A percentile compares a stretch with the other conserved stretches of the same genome.
These are phyloP conservation scores for Wallemia mellicola DNA, from an alignment of 1,284 basidiomycete genomes.

Conservation along the genomic window DNA sequence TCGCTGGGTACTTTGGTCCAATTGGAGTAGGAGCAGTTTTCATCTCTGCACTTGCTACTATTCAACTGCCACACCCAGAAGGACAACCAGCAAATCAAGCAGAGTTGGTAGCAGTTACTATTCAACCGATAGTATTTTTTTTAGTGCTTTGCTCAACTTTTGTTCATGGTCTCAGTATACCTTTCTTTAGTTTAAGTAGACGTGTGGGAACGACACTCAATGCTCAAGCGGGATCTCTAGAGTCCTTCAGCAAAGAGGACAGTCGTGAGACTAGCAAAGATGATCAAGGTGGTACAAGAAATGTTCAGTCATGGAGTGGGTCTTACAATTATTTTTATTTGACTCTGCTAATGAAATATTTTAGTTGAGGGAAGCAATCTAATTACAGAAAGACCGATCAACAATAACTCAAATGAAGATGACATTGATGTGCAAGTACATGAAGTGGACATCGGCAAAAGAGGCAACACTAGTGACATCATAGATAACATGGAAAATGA, in stretches of 20 bases:
- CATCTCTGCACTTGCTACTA: slow-evolving; percentile 55
- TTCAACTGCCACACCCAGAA: slow-evolving; percentile 29
- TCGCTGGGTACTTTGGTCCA: slow-evolving; percentile 57
- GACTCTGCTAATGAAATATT: not conserved
- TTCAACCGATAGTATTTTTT: slow-evolving; percentile 70
- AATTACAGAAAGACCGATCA: not conserved
- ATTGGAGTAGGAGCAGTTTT: slow-evolving; percentile 34
- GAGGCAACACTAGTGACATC: not conserved
- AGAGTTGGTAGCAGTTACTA: slow-evolving; percentile 34
- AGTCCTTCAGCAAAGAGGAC: not conserved
- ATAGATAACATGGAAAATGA: not conserved
- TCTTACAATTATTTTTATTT: not conserved
- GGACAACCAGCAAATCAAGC: slow-evolving; percentile 27
- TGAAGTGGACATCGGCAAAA: not conserved
- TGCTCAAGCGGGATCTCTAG: not conserved
- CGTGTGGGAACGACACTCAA: slow-evolving; percentile 56
- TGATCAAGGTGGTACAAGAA: no score
- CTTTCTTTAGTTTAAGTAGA: slow-evolving; percentile 62
- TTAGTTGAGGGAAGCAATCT: not conserved
- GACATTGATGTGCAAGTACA: not conserved
- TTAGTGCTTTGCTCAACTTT: slow-evolving; percentile 65
- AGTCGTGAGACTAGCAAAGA: no score
- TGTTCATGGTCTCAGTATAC: slow-evolving; percentile 62
- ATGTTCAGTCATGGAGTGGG: not conserved
- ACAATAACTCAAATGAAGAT: not conserved